phyloP scores from a whole-genome alignment of 805 yeast genomes.

The Metschnikowia koreensis region DNA sequence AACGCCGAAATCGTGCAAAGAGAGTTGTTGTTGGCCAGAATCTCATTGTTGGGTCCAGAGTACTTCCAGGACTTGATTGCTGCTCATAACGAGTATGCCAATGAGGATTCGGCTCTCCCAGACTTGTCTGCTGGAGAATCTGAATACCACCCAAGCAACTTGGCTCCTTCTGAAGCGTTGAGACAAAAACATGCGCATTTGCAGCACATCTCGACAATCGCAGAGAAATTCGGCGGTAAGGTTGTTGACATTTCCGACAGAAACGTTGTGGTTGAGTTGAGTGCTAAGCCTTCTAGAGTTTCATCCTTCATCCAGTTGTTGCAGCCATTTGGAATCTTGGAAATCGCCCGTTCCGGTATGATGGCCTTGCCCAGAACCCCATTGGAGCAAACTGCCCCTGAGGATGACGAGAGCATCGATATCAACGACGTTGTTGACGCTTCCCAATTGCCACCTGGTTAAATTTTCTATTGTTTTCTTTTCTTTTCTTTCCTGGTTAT shows the following conservation, averaged over 20 bases:
- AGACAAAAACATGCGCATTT: constrained; percentile 92
- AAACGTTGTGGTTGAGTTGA: constrained; percentile 89
- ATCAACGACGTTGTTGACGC: constrained; percentile 78
- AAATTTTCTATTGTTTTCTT: constrained; percentile 16
- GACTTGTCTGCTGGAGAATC: constrained; percentile 45
- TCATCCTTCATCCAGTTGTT: constrained; percentile 82
- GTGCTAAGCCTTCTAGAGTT: constrained; percentile 90
- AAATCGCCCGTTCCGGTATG: constrained; percentile 97
- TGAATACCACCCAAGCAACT: constrained; percentile 81
- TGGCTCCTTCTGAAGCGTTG: constrained; percentile 87
- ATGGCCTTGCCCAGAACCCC: constrained; percentile 98
- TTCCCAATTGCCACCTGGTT: constrained; percentile 94
- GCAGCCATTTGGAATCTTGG: constrained; percentile 95
- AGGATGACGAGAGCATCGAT: constrained; percentile 51
- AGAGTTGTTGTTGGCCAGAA: constrained; percentile 87
- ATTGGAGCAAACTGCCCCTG: constrained; percentile 51
- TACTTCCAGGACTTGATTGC: constrained; percentile 92
- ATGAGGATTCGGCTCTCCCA: constrained; percentile 40
- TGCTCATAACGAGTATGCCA: constrained; percentile 61
- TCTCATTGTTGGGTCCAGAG: constrained; percentile 95
- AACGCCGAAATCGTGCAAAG: constrained; percentile 86
- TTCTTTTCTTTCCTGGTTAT: too few species aligned
- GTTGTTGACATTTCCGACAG: constrained; percentile 90
- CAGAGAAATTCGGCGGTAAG: constrained; percentile 88
- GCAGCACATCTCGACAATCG: constrained; percentile 75